Base-by-base conservation (phyloP, 306 rosid species). In the Prunus dulcis region DNA sequence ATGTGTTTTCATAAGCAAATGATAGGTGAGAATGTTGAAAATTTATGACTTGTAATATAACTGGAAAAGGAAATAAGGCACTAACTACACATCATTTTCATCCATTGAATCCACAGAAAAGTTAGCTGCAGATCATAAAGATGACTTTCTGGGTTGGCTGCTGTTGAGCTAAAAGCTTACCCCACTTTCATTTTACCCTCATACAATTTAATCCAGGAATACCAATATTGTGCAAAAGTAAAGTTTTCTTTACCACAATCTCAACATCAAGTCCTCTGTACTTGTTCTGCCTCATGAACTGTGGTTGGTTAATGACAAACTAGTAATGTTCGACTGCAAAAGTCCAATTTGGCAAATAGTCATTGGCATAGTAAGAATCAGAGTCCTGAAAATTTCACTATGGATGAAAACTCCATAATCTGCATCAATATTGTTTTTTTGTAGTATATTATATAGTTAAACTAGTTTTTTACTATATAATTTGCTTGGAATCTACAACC, bases 91-190 rank as follows among this genome's bases (percentile, higher is more conserved):
- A 82, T 82, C 88, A 67, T 82, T 91, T 80, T 88, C 88, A 77
- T 71, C 78, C 87, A 75, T 78, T 82, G 69, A 85, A 79, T 77
- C 82, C 79, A 76, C 73, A 46, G 61, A 82, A 75, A 75, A 79
- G 83, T 82, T 82, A 30, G 87, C 81, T 89, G 90, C 68, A 78
- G 75, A 74, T 84, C 84, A 85, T 82, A 88, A 84, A 74, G 53
- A 45, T 64, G 28, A 69, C 65, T 20, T 27, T 28, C 66, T 73
- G 72, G 51, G 58, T 49, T 20, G 28, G 49, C 60, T 64, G 22
- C 63, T 53, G 18, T 58, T 46, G 23, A 18, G 62, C 63, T 77
- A 47, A 76, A 79, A 66, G 34, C 46, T 20, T 71, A 32, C 65
- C 65, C 75, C 65, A 71, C 50, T 55, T 55, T 22, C 38, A 22